Evolutionary conservation across 2,329 filamentous ascomycete species (phyloP).

Genomic region (Cladophialophora yegresii): DNA sequence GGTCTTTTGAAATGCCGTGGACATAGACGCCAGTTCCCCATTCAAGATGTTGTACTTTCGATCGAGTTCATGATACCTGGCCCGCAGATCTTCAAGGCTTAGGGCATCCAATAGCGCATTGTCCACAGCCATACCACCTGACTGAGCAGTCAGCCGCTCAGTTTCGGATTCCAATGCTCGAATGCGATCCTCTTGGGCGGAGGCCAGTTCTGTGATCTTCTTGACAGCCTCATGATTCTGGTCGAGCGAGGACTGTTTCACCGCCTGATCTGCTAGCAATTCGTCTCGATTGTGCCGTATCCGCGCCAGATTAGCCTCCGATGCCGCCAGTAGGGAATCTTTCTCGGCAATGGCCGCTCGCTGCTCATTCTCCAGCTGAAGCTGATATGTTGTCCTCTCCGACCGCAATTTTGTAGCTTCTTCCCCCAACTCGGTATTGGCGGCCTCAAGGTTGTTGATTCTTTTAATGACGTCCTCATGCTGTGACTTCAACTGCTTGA

Average conservation of each 20-base stretch:
- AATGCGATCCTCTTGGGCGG: slow-evolving; percentile 78
- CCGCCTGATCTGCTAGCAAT: slow-evolving; percentile 74
- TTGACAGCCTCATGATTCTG: slow-evolving; percentile 69
- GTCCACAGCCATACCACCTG: slow-evolving; percentile 29
- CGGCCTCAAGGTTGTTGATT: slow-evolving; percentile 87
- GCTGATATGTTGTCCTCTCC: slow-evolving; percentile 79
- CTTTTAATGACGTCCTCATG: slow-evolving; percentile 91
- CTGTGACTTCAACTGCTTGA: slow-evolving; percentile 86
- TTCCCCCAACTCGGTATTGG: slow-evolving; percentile 79
- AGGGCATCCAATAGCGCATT: slow-evolving; percentile 44
- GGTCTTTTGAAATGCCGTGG: slow-evolving; percentile 86
- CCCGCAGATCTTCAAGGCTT: slow-evolving; percentile 69
- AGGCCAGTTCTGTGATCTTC: slow-evolving; percentile 77
- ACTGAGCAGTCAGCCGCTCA: slow-evolving; percentile 61
- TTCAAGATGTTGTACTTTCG: slow-evolving; percentile 82
- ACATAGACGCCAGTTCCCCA: slow-evolving; percentile 83
- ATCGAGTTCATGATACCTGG: slow-evolving; percentile 72
- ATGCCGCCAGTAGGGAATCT: slow-evolving; percentile 76
- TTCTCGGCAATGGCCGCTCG: slow-evolving; percentile 72
- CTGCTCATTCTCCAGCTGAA: slow-evolving; percentile 77
- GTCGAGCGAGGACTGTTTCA: slow-evolving; percentile 77
- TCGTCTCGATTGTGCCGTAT: slow-evolving; percentile 85
- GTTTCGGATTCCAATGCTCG: slow-evolving; percentile 79
- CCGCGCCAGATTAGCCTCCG: slow-evolving; percentile 81
- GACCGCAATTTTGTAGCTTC: slow-evolving; percentile 82